These are phyloP conservation scores for Globisporangium orthogonon DNA, from an alignment of 352 stramenopile genomes.

Conservation along the genomic window DNA sequence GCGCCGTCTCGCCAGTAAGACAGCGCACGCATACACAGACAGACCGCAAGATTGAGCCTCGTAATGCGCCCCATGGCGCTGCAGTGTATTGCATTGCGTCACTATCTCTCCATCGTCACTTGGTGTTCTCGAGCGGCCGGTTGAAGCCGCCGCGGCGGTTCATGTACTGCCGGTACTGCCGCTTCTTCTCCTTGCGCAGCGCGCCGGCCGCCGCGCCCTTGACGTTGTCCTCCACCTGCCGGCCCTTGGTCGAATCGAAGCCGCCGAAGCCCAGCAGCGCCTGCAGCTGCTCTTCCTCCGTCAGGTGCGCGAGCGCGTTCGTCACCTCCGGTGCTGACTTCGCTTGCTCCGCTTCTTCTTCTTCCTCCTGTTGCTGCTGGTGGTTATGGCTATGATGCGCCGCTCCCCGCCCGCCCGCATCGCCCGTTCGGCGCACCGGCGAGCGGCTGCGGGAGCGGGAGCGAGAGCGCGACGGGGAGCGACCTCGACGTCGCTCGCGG, in stretches of 20 bases:
- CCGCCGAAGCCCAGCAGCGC: constrained; percentile 82
- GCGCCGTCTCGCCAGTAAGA: too few species aligned
- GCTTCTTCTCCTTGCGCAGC: constrained; percentile 85
- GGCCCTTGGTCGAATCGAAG: constrained; percentile 93
- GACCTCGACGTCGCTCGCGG: constrained; percentile 13
- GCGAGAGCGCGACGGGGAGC: constrained; percentile 4
- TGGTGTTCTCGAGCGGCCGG: constrained; percentile 82
- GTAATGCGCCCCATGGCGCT: too few species aligned
- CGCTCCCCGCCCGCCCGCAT: too few species aligned
- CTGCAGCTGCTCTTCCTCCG: constrained; percentile 84
- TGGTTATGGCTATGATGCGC: constrained; percentile 3
- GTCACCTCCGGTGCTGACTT: neutral
- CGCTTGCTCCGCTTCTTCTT: neutral
- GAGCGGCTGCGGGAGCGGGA: constrained; percentile 15
- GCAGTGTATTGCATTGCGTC: too few species aligned
- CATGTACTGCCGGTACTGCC: constrained; percentile 97
- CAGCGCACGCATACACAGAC: too few species aligned
- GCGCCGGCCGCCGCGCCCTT: constrained; percentile 71
- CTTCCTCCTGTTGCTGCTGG: neutral
- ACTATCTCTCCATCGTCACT: neutral
- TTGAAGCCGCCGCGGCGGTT: constrained; percentile 96
- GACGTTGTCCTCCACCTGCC: constrained; percentile 91
- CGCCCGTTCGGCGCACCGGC: constrained; percentile 4
- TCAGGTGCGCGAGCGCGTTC: constrained; percentile 20
- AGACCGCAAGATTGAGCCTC: too few species aligned